phyloP scores from a whole-genome alignment of 345 rosid genomes.

The Conringia planisiliqua region DNA sequence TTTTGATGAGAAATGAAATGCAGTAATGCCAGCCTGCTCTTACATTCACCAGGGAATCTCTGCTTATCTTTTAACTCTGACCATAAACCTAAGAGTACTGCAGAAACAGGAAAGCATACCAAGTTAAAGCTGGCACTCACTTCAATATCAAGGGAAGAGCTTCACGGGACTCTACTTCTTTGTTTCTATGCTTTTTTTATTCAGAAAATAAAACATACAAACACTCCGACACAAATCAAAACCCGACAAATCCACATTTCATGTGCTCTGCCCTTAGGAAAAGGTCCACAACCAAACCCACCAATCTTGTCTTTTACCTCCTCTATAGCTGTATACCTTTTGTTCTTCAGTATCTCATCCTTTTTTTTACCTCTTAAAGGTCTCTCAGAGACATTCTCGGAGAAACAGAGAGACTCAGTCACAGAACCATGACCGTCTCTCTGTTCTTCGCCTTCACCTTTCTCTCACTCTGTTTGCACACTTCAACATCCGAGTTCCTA shows the following conservation, averaged over 20 bases:
- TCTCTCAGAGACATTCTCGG: constrained; percentile 14
- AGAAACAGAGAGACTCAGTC: constrained; percentile 1
- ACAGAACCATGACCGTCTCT: constrained; percentile 12
- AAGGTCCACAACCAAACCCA: constrained; percentile 34
- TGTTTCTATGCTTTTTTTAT: background rate
- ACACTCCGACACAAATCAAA: constrained; percentile 34
- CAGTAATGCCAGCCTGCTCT: background rate
- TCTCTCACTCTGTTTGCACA: constrained; percentile 16
- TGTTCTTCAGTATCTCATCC: background rate
- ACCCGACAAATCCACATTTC: constrained; percentile 33
- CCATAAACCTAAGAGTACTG: constrained; percentile 6
- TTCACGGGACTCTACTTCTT: constrained; percentile 26
- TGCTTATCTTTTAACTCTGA: background rate
- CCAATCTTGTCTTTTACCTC: constrained; percentile 36
- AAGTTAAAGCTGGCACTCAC: constrained; percentile 27
- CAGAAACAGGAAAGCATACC: constrained; percentile 6
- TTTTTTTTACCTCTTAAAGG: background rate
- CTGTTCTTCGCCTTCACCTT: constrained; percentile 1
- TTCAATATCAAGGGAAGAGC: constrained; percentile 22
- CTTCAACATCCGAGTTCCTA: constrained; percentile 24
- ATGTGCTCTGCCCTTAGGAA: constrained; percentile 34
- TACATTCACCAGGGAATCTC: background rate
- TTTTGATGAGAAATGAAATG: constrained; percentile 10
- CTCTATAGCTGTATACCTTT: constrained; percentile 28
- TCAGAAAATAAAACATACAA: constrained; percentile 24